Percentiles rank a stretch among this genome's conserved stretches.
Conservation (phyloP, 2,329 filamentous ascomycete genomes). For the Diaporthe batatas region DNA sequence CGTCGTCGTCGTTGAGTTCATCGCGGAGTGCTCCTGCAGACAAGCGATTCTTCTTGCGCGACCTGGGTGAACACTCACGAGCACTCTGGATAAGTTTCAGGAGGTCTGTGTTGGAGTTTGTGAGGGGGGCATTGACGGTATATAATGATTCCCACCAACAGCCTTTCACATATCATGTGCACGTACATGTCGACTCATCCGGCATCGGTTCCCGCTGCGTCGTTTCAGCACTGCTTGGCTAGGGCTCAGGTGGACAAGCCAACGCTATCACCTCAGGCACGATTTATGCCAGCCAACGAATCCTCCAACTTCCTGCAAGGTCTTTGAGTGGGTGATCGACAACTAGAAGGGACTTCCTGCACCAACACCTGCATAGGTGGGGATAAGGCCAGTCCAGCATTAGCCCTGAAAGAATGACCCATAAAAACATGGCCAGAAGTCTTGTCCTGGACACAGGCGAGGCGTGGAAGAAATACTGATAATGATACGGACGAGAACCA, state of each 20-base stretch:
- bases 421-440: background rate
- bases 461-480: background rate
- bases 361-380: background rate
- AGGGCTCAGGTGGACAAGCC: conserved; percentile 5
- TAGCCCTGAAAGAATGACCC: background rate
- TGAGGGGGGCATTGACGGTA: background rate
- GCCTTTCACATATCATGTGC: background rate
- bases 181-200: background rate
- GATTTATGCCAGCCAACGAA: background rate
- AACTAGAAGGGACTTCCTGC: background rate
- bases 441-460: background rate
- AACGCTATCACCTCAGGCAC: background rate
- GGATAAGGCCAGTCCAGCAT: background rate
- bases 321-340: background rate
- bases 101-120: too few species aligned
- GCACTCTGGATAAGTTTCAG: background rate
- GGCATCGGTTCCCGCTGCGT: background rate
- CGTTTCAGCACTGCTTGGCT: background rate
- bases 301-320: background rate
- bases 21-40: background rate
- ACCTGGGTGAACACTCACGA: background rate
- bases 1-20: conserved; percentile 21
- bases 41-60: background rate
- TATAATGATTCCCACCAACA: background rate
- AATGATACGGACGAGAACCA: background rate